These are phyloP conservation scores for Fusarium subglutinans DNA, from an alignment of 2,329 filamentous ascomycete species.

Conservation along the genomic window DNA sequence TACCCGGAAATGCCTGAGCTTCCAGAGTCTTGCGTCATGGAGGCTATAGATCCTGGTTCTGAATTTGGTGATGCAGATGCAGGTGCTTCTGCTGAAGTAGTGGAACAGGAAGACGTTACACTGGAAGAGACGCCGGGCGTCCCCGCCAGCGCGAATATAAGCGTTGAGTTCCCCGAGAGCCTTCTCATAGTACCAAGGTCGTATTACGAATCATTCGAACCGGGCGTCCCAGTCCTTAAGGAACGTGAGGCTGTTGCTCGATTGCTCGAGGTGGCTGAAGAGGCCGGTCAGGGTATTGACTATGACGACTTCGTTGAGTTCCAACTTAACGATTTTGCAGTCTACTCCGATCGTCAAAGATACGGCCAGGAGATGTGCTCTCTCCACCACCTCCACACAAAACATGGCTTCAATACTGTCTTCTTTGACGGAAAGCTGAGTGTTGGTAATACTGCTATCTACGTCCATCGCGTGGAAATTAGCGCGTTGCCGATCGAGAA, in stretches of 20 bases:
- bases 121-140: neutral
- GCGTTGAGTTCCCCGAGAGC: constrained; percentile 43
- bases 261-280: constrained; percentile 12
- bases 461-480: constrained; percentile 67
- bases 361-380: constrained; percentile 62
- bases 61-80: neutral
- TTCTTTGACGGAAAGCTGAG: constrained; percentile 70
- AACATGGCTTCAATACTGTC: constrained; percentile 48
- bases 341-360: constrained; percentile 57
- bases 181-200: constrained; percentile 43
- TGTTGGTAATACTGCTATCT: constrained; percentile 53
- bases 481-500: constrained; percentile 70
- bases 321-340: constrained; percentile 64
- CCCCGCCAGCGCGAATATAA: constrained; percentile 9
- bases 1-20: constrained; percentile 4
- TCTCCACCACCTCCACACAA: constrained; percentile 61
- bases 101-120: neutral
- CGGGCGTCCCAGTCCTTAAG: constrained; percentile 32
- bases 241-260: constrained; percentile 35
- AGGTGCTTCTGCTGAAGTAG: neutral
- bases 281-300: constrained; percentile 24
- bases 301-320: constrained; percentile 56
- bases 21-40: neutral
- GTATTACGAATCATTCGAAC: constrained; percentile 46
- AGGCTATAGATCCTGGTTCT: neutral